Percentiles rank a stretch among this genome's conserved stretches.
Evolutionary conservation across 225 moss, liverwort and hornwort genomes (phyloP).

Genomic region (Rhytidiadelphus loreus): DNA sequence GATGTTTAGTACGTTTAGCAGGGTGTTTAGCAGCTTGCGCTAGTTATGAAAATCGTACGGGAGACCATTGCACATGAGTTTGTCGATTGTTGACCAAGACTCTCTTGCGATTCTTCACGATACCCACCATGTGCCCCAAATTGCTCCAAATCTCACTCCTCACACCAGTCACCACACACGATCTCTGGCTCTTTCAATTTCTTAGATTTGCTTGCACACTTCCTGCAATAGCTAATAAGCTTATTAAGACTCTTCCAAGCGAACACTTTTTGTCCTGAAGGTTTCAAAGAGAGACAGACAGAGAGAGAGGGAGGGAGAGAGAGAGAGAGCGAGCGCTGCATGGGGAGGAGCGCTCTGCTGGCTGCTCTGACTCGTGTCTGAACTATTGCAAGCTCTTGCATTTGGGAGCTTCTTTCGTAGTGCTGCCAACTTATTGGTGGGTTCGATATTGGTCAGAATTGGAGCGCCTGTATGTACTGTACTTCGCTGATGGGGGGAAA

Average conservation of each 20-base stretch:
- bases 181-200: neutral
- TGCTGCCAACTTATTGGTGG: neutral
- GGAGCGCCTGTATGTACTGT: neutral
- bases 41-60: neutral
- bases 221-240: neutral
- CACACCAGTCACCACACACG: neutral
- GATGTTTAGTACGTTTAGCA: neutral
- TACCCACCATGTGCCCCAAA: neutral
- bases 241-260: neutral
- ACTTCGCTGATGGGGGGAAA: neutral
- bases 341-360: neutral
- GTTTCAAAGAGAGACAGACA: neutral
- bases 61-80: neutral
- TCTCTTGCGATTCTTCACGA: neutral
- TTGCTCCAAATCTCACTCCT: neutral
- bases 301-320: neutral
- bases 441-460: neutral
- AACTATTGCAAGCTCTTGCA: neutral
- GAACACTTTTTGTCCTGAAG: neutral
- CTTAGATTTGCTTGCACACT: neutral
- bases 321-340: neutral
- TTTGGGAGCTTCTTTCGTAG: neutral
- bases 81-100: neutral
- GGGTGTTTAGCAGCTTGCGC: neutral
- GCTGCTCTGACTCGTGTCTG: neutral